These are phyloP conservation scores for Tulasnella sp. DNA, from an alignment of 768 basidiomycete genomes.

Conservation along the genomic window DNA sequence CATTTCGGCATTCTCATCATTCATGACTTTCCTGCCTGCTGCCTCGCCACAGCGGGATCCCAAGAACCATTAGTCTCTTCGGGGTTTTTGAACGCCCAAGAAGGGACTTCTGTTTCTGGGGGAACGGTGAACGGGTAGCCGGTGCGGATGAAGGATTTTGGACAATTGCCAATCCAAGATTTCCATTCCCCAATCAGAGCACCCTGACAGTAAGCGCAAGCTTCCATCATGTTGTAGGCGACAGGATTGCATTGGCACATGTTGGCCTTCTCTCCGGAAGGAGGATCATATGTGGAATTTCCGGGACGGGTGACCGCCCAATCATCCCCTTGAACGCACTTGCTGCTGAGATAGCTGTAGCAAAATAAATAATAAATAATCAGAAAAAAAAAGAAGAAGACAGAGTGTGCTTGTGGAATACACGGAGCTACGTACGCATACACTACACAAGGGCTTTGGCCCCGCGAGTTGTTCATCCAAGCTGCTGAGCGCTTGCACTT, in stretches of 20 bases:
- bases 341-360: background rate
- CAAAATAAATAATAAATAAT: background rate
- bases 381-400: too few relatives aligned
- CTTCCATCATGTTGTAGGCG: constrained; percentile 12
- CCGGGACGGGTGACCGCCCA: background rate
- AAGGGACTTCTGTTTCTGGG: constrained; percentile 11
- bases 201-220: constrained; percentile 22
- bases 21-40: background rate
- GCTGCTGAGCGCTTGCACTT: background rate
- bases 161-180: constrained; percentile 16
- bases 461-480: background rate
- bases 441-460: background rate
- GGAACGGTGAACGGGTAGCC: background rate
- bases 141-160: background rate
- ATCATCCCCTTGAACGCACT: background rate
- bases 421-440: background rate
- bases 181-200: background rate
- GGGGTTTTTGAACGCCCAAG: constrained; percentile 17
- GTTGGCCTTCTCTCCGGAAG: background rate
- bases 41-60: constrained; percentile 6
- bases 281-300: background rate
- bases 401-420: too few relatives aligned
- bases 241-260: constrained; percentile 26
- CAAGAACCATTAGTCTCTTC: background rate
- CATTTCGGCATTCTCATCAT: too few relatives aligned